Conservation (phyloP, 441 rosid species). For the Adansonia rubrostipa region DNA sequence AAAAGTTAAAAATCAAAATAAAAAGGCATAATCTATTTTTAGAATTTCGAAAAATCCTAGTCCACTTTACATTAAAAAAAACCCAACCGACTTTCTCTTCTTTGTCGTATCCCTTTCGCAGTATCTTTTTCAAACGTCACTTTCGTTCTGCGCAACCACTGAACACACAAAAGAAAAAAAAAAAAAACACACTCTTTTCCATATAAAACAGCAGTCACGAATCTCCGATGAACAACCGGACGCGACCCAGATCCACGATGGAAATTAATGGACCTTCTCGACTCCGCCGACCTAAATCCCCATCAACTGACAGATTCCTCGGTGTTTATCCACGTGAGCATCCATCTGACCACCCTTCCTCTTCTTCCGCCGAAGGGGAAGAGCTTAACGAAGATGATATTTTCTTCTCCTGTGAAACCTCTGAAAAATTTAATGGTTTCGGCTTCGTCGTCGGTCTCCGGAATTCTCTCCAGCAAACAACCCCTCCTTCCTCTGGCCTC, state of each 20-base stretch:
- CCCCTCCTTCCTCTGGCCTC: slow-evolving; percentile 27
- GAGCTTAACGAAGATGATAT: slow-evolving; percentile 62
- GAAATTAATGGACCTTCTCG: slow-evolving; percentile 43
- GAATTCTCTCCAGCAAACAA: slow-evolving; percentile 19
- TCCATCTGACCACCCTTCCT: slow-evolving; percentile 6
- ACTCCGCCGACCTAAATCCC: slow-evolving; percentile 38
- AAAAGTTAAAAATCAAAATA: too few relatives aligned
- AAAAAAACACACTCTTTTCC: not conserved
- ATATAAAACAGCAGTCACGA: slow-evolving; percentile 7
- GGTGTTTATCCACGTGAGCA: slow-evolving; percentile 30
- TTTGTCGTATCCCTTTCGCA: not conserved
- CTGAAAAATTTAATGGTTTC: slow-evolving; percentile 22
- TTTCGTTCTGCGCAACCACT: not conserved
- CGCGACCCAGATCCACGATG: slow-evolving; percentile 37
- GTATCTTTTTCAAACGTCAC: slow-evolving; percentile 23
- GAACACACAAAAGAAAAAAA: too few relatives aligned
- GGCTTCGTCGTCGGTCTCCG: slow-evolving; percentile 8
- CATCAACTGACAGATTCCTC: slow-evolving; percentile 42
- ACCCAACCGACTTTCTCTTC: slow-evolving; percentile 15
- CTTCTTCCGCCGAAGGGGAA: slow-evolving; percentile 38
- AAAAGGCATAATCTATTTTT: not conserved
- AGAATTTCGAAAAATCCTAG: not conserved
- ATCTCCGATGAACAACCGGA: slow-evolving; percentile 3
- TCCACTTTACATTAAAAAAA: not conserved
- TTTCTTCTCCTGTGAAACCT: slow-evolving; percentile 45